Evolutionary conservation across 2,329 filamentous ascomycete species (phyloP).

Genomic region (Fusarium piperis): DNA sequence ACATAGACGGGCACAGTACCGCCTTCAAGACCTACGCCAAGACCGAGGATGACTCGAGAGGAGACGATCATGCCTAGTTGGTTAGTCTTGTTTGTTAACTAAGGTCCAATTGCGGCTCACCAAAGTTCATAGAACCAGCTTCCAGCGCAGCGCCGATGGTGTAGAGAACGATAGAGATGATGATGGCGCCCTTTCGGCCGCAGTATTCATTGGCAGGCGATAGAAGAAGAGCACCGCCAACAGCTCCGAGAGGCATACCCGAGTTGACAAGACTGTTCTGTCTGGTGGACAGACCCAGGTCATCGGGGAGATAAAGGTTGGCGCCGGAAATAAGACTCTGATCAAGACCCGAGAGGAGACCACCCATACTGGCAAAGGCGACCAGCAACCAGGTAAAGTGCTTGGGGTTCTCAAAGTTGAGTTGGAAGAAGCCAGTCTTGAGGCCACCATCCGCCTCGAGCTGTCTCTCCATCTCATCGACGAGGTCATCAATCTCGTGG

Average conservation of each 20-base stretch:
- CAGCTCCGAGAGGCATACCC: slow-evolving; percentile 76
- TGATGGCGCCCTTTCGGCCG: slow-evolving; percentile 74
- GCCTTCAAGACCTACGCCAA: slow-evolving; percentile 77
- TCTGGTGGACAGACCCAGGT: slow-evolving; percentile 62
- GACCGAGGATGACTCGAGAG: slow-evolving; percentile 73
- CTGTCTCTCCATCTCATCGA: slow-evolving; percentile 54
- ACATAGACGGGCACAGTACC: slow-evolving; percentile 81
- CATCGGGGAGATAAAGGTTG: slow-evolving; percentile 71
- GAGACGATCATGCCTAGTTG: slow-evolving; percentile 70
- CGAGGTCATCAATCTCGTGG: slow-evolving; percentile 51
- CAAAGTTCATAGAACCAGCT: slow-evolving; percentile 73
- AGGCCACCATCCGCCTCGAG: slow-evolving; percentile 47
- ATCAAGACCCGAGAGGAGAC: slow-evolving; percentile 76
- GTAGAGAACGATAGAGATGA: slow-evolving; percentile 75
- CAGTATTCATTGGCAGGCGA: slow-evolving; percentile 74
- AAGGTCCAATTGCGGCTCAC: slow-evolving; percentile 30
- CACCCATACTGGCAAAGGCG: slow-evolving; percentile 79
- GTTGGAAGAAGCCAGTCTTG: slow-evolving; percentile 58
- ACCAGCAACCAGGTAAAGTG: slow-evolving; percentile 74
- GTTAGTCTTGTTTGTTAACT: background rate
- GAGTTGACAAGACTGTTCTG: slow-evolving; percentile 75
- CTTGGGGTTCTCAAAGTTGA: slow-evolving; percentile 68
- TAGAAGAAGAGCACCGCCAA: slow-evolving; percentile 74
- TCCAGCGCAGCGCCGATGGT: slow-evolving; percentile 75
- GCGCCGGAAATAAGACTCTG: slow-evolving; percentile 79